Base-by-base conservation (phyloP, 225 moss, liverwort and hornwort genomes). In the Pleurozium schreberi region DNA sequence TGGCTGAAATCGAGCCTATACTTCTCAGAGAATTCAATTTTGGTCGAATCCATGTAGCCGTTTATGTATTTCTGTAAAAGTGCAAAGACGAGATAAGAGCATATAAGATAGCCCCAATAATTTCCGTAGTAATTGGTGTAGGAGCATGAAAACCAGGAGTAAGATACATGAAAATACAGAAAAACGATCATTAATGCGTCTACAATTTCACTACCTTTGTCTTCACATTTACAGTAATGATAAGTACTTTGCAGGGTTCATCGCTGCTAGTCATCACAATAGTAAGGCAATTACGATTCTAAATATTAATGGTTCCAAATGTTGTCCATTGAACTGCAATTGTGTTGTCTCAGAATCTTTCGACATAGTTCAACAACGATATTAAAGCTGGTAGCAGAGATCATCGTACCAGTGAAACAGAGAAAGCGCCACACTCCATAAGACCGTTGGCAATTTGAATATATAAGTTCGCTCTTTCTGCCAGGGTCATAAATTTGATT, bases 401-500 rank as follows among this genome's bases (percentile, higher is more conserved):
- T 80, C 20, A 75, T 75, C 73, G 40, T 89, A 98, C 98, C 97
- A 93, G 95, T 71, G 98, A 95, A 71, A 94, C 95, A 80, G 83
- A 87, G 85, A 95, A 94, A 71, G 95, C 95, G 49, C 95, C 96
- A 91, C 92, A 91, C 71, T 90, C 92, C 85, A 92, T 97, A 60
- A 96, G 94, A 58, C 98, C 95, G 45, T 89, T 92, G 81, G 96
- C 97, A 87, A 91, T 95, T 90, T 95, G 83, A 88, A 93, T 90
- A 91, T 95, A 95, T 50, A 95, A 87, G 74, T 96, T 85, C 50
- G 96, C 96, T 89, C 94, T 92, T 90, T 98, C 95, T 91, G 92
- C 78, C 81, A 85, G 98, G 96, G 88, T 96, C 96, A 82, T 96
- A 97, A 89, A 98, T 94, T 87, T 91, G 86, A 91, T 92, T 95